Evolutionary conservation across 1,139 yeast species (phyloP).

Genomic region (Taiozyma onychis): DNA sequence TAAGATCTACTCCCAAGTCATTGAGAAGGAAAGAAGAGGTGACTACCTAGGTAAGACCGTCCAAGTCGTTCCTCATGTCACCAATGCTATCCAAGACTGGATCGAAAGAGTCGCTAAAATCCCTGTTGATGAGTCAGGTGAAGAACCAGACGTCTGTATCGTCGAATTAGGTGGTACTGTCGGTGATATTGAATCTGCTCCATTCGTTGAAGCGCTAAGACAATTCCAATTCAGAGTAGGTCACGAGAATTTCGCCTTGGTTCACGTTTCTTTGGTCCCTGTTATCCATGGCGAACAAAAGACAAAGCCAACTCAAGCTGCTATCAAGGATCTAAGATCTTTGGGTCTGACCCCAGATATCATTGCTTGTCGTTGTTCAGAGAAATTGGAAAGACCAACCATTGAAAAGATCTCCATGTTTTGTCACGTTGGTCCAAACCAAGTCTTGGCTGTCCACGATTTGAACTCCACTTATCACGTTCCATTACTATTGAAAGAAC

Average conservation of each 20-base stretch:
- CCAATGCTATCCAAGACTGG: conserved; percentile 98
- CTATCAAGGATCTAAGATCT: conserved; percentile 92
- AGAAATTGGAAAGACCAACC: conserved; percentile 73
- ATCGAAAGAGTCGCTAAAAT: conserved; percentile 85
- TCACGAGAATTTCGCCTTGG: conserved; percentile 84
- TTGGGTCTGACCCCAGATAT: conserved; percentile 93
- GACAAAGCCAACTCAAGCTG: conserved; percentile 99
- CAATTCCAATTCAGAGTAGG: conserved; percentile 99
- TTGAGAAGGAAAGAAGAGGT: conserved; percentile 92
- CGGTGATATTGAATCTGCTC: conserved; percentile 98
- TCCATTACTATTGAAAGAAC: conserved; percentile 85
- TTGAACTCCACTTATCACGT: conserved; percentile 97
- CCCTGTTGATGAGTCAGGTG: conserved; percentile 90
- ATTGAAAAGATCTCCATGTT: conserved; percentile 97
- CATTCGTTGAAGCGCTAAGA: conserved; percentile 97
- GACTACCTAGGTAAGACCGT: conserved; percentile 99
- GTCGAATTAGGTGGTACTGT: conserved; percentile 98
- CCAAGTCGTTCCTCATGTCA: conserved; percentile 96
- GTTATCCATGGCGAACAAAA: conserved; percentile 98
- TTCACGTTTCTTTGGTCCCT: conserved; percentile 95
- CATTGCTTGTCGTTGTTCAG: conserved; percentile 96
- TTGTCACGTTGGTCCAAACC: conserved; percentile 97
- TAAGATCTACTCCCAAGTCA: conserved; percentile 89
- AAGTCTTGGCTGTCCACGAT: conserved; percentile 95
- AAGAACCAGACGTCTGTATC: conserved; percentile 89